Conservation (phyloP, 371 early-diverging fungal genomes). For the Rhizopus sp. region DNA sequence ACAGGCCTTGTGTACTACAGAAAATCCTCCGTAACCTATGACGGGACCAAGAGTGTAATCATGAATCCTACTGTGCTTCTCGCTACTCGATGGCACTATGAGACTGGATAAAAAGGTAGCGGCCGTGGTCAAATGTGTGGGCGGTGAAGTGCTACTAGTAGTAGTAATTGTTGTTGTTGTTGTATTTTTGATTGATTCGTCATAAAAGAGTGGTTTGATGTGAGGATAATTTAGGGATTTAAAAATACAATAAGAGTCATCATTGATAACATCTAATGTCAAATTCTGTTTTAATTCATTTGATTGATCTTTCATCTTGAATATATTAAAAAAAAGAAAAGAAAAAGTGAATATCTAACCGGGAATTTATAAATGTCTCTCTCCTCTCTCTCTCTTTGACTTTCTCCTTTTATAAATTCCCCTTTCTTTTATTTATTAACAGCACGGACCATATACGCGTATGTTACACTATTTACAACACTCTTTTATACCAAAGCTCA, state of each 20-base stretch:
- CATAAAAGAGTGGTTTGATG: background rate
- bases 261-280: background rate
- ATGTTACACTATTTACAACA: too few relatives aligned
- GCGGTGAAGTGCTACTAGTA: background rate
- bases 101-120: constrained; percentile 1
- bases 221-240: background rate
- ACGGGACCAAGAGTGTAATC: constrained; percentile 58
- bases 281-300: too few relatives aligned
- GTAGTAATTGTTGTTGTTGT: too few relatives aligned
- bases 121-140: background rate
- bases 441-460: too few relatives aligned
- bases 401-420: background rate
- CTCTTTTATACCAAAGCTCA: too few relatives aligned
- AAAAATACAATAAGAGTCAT: background rate
- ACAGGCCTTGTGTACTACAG: constrained; percentile 64
- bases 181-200: background rate
- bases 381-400: background rate
- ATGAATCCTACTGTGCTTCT: constrained; percentile 58
- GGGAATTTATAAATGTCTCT: background rate
- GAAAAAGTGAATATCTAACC: too few relatives aligned
- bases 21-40: constrained; percentile 72
- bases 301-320: too few relatives aligned
- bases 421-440: too few relatives aligned
- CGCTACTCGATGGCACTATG: constrained; percentile 14
- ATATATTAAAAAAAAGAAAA: too few relatives aligned